Evolutionary conservation across 192 early-diverging fungal species (phyloP).

Genomic region (Lunasporangiospora selenospora): DNA sequence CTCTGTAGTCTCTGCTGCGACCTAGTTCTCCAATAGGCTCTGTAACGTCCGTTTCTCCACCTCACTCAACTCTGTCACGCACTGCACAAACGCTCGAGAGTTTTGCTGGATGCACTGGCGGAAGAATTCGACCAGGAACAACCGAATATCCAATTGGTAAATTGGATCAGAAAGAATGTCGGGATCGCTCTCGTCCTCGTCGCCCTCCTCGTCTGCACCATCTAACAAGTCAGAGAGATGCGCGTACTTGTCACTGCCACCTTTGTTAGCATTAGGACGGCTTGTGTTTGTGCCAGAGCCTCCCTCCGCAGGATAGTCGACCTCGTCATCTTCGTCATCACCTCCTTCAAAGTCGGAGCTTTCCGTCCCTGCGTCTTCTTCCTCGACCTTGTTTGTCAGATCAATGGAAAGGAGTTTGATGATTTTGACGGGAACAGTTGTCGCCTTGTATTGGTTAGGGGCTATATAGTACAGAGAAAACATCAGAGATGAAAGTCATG

Average conservation of each 20-base stretch:
- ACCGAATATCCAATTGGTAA: slow-evolving; percentile 66
- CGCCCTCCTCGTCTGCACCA: slow-evolving; percentile 31
- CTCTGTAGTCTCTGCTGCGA: no score
- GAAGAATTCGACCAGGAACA: slow-evolving; percentile 63
- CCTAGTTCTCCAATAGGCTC: background rate
- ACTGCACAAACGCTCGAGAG: slow-evolving; percentile 7
- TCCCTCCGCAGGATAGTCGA: background rate
- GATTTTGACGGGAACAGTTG: slow-evolving; percentile 85
- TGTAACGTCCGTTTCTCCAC: slow-evolving; percentile 3
- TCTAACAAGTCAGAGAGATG: slow-evolving; percentile 29
- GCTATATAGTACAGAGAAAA: slow-evolving; percentile 46
- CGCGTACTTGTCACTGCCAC: background rate
- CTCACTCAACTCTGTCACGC: slow-evolving; percentile 15
- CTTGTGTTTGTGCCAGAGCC: background rate
- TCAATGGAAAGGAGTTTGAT: slow-evolving; percentile 84
- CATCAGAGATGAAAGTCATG: slow-evolving; percentile 2
- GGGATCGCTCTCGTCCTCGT: slow-evolving; percentile 64
- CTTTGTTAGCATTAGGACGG: background rate
- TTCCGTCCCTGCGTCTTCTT: slow-evolving; percentile 50
- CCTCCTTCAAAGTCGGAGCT: slow-evolving; percentile 49
- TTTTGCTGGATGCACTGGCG: slow-evolving; percentile 38
- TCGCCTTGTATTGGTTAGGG: slow-evolving; percentile 76
- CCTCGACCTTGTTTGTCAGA: slow-evolving; percentile 68
- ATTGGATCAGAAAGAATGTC: slow-evolving; percentile 69
- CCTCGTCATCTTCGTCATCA: slow-evolving; percentile 54